Evolutionary conservation across 768 basidiomycete genomes (phyloP).

Genomic region (Auricularia sp.): DNA sequence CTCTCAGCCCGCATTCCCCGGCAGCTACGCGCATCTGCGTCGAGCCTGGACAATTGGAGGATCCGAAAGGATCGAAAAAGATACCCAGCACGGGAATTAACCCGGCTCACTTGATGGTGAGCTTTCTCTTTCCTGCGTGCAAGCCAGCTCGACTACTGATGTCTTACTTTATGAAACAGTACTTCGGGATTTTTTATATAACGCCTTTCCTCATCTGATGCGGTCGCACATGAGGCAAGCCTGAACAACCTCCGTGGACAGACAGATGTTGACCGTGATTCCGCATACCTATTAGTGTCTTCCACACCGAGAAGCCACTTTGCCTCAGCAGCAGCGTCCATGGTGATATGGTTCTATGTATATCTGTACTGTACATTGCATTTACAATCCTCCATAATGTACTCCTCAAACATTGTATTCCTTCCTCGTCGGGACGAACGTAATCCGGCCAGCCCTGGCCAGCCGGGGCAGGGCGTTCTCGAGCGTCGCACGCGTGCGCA

Average conservation of each 20-base stretch:
- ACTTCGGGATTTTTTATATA: neutral
- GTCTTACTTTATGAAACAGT: neutral
- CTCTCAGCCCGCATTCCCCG: neutral
- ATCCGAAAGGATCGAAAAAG: neutral
- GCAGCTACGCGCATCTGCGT: neutral
- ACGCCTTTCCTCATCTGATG: neutral
- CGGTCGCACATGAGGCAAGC: too few species aligned
- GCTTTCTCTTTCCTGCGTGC: neutral
- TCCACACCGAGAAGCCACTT: too few species aligned
- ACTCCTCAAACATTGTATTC: too few species aligned
- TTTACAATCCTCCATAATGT: too few species aligned
- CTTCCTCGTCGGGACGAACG: neutral
- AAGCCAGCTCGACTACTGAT: neutral
- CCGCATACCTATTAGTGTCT: too few species aligned
- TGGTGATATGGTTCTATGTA: too few species aligned
- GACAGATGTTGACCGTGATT: too few species aligned
- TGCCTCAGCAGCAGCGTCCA: too few species aligned
- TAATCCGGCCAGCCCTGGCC: neutral
- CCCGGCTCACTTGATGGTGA: neutral
- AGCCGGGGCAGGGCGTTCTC: neutral
- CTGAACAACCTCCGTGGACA: too few species aligned
- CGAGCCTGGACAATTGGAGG: neutral
- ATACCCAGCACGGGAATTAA: neutral
- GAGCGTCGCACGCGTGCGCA: neutral
- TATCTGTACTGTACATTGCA: too few species aligned